Base-by-base conservation (phyloP, 2,329 filamentous ascomycete genomes). In the Cadophora sp. region DNA sequence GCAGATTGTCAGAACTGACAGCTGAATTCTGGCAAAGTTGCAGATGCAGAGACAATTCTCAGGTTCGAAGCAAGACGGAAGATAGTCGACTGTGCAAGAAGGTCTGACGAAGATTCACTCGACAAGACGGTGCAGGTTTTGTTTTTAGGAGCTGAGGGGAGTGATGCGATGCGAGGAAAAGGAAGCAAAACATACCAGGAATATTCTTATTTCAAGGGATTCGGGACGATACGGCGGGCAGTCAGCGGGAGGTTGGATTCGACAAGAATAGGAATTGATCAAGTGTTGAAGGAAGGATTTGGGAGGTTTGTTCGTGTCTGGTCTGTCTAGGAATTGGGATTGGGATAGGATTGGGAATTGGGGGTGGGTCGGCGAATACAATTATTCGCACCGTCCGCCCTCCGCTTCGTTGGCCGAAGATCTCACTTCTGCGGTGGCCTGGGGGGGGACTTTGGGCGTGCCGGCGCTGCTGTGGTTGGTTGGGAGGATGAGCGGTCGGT, bases 161-260 rank as follows among this genome's bases (percentile, higher is more conserved):
- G 51, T 43, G 59, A 63, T 50, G 65, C 51, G 36, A 59, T 63
- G 65, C 41, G 59, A 62, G 60, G 48, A 43, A 39, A 24, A 30
- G 22, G 50, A 39, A 43, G 18, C 47, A 51, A 53, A 47, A 69
- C 67, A 53, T 69, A 69, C 67, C 61, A 65, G 22, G 51, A 41
- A 36, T 41, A 56, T 56, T 64, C 50, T 66, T 62, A 39, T 64
- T 53, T 61, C 43, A 55, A 58, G 47, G 39, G 61, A 39, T 30
- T 64, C 13, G 55, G 55, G 53, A 58, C 6, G 55, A 43, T 27
- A 41, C 55, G 36, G 33, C 55, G 33, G 33, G 36, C 11, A 24
- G 36, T 22, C 55, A 24, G 36, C 9, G 33, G 18, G 20, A 39
- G 20, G 36, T 58, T 58, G 33, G 55, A 39, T 24, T 39, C 33